Conservation (phyloP, 495 filamentous ascomycete genomes). For the Pyrenula massariospora region DNA sequence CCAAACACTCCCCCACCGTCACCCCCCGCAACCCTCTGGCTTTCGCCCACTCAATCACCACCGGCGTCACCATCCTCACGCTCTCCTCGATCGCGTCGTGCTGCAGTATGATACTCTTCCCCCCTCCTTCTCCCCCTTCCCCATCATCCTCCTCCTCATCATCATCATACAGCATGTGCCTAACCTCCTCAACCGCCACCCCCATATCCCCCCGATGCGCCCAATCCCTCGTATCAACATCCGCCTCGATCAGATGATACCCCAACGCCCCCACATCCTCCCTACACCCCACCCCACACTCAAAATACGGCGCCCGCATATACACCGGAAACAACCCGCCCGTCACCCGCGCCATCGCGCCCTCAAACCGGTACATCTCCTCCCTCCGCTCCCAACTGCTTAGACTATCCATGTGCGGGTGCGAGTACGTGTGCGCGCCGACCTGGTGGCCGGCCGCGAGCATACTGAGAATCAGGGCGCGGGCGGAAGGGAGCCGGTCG, state of each 20-base stretch:
- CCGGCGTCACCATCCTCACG: slow-evolving; percentile 19
- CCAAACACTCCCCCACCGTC: slow-evolving; percentile 65
- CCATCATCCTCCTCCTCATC: slow-evolving; percentile 15
- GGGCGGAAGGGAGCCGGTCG: slow-evolving; percentile 42
- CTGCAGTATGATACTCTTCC: slow-evolving; percentile 26
- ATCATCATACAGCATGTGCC: slow-evolving; percentile 27
- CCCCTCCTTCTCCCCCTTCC: slow-evolving; percentile 12
- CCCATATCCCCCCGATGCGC: slow-evolving; percentile 17
- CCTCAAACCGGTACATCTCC: slow-evolving; percentile 70
- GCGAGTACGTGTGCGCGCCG: slow-evolving; percentile 78
- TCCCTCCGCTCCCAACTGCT: slow-evolving; percentile 42
- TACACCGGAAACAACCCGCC: slow-evolving; percentile 71
- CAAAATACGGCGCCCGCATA: slow-evolving; percentile 42
- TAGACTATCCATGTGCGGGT: slow-evolving; percentile 55
- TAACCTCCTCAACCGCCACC: slow-evolving; percentile 10
- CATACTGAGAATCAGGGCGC: slow-evolving; percentile 57
- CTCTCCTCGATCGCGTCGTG: slow-evolving; percentile 35
- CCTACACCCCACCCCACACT: slow-evolving; percentile 16
- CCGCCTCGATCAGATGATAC: slow-evolving; percentile 30
- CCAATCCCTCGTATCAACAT: slow-evolving; percentile 35
- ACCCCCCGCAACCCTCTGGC: slow-evolving; percentile 34
- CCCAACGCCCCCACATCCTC: slow-evolving; percentile 19
- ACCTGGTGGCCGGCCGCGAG: slow-evolving; percentile 64
- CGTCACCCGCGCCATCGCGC: slow-evolving; percentile 65
- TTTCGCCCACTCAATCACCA: slow-evolving; percentile 22